Conservation (phyloP, 2,329 filamentous ascomycete genomes). For the Neopestalotiopsis rosae region DNA sequence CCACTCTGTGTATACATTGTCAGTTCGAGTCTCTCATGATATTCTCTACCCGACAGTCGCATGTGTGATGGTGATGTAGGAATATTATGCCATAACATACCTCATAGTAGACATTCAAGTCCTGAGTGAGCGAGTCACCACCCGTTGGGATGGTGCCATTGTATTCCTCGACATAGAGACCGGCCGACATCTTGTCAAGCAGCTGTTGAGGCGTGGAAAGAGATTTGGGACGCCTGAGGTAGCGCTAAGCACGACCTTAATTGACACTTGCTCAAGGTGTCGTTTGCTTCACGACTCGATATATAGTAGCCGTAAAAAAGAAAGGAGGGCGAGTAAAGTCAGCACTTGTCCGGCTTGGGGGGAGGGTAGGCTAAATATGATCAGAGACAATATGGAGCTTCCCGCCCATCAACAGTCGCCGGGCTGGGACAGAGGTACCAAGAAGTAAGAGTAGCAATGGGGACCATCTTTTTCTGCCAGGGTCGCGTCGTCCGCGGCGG, state of each 20-base stretch:
- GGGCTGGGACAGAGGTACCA: slow-evolving; percentile 12
- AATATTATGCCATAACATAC: slow-evolving; percentile 45
- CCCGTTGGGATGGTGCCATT: slow-evolving; percentile 63
- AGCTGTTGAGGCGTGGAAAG: not conserved
- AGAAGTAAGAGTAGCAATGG: slow-evolving; percentile 14
- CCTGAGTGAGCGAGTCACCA: slow-evolving; percentile 57
- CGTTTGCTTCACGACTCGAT: not conserved
- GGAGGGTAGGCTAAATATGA: slow-evolving; percentile 18
- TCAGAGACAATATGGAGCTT: slow-evolving; percentile 6
- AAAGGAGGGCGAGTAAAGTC: slow-evolving; percentile 11
- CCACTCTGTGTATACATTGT: slow-evolving; percentile 63
- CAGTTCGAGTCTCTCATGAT: not conserved
- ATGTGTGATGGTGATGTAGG: too few relatives aligned
- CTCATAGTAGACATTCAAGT: slow-evolving; percentile 84
- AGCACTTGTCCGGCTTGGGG: not conserved
- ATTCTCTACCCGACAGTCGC: too few relatives aligned
- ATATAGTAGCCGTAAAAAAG: slow-evolving; percentile 4
- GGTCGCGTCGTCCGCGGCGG: not conserved
- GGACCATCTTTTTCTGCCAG: not conserved
- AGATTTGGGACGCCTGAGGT: not conserved
- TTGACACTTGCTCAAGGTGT: slow-evolving; percentile 19
- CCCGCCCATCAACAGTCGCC: not conserved
- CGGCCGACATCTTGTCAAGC: slow-evolving; percentile 20
- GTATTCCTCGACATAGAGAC: slow-evolving; percentile 43
- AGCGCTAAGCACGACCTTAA: slow-evolving; percentile 3